Conservation (phyloP, 2,329 filamentous ascomycete genomes). For the Epichloe brachyelytri region DNA sequence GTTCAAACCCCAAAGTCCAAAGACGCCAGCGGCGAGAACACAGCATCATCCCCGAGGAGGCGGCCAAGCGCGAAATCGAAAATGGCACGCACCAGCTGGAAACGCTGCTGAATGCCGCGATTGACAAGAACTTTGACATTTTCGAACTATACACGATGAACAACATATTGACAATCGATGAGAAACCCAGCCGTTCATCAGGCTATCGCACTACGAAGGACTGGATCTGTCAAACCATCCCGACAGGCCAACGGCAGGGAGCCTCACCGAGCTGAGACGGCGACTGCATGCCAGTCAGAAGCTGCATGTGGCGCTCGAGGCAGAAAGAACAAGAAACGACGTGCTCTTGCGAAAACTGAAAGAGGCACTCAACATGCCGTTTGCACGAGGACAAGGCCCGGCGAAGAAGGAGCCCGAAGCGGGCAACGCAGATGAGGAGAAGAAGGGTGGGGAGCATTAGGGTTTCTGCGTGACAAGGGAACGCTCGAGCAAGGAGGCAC, state of each 20-base stretch:
- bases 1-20: slow-evolving; percentile 41
- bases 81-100: slow-evolving; percentile 77
- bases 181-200: slow-evolving; percentile 64
- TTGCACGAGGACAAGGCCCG: slow-evolving; percentile 6
- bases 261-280: slow-evolving; percentile 57
- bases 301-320: slow-evolving; percentile 54
- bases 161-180: slow-evolving; percentile 62
- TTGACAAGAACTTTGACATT: slow-evolving; percentile 75
- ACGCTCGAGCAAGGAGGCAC: slow-evolving; percentile 37
- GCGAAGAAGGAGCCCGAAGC: slow-evolving; percentile 2
- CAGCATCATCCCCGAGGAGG: slow-evolving; percentile 24
- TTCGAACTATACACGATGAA: slow-evolving; percentile 83
- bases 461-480: slow-evolving; percentile 44
- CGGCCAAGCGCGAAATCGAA: slow-evolving; percentile 58
- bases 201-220: slow-evolving; percentile 73
- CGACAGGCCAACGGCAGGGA: slow-evolving; percentile 46
- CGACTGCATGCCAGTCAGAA: slow-evolving; percentile 69
- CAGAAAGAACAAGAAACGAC: slow-evolving; percentile 61
- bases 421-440: slow-evolving; percentile 2
- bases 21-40: slow-evolving; percentile 2
- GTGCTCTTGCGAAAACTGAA: slow-evolving; percentile 54
- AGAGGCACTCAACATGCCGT: slow-evolving; percentile 23
- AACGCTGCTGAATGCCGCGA: slow-evolving; percentile 66
- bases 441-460: slow-evolving; percentile 23
- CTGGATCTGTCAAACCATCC: slow-evolving; percentile 29